These are phyloP conservation scores for Yamadazyma trypodendri DNA, from an alignment of 1,139 yeast genomes.

Conservation along the genomic window DNA sequence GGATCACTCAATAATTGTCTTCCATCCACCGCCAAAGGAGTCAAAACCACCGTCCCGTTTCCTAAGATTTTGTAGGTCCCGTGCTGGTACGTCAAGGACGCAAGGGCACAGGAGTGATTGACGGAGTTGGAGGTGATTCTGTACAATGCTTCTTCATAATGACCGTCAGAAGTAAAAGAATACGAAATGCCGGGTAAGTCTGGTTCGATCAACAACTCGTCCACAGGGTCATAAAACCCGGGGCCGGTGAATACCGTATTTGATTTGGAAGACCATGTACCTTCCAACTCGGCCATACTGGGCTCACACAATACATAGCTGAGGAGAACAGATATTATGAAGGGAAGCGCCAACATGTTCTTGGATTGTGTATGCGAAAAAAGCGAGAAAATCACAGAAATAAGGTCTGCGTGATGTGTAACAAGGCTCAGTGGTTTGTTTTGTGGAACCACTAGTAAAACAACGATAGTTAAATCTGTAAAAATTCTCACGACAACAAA, in stretches of 20 bases:
- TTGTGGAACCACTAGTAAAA: too few relatives aligned
- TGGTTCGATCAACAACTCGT: conserved; percentile 90
- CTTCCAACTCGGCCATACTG: conserved; percentile 49
- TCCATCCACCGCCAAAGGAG: conserved; percentile 86
- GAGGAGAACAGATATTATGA: conserved; percentile 2
- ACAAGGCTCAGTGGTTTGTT: too few relatives aligned
- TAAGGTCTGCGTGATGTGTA: too few relatives aligned
- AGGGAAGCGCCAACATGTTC: not conserved
- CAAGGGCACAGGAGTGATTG: conserved; percentile 80
- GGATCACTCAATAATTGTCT: conserved; percentile 89
- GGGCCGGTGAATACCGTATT: conserved; percentile 96
- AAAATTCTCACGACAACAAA: too few relatives aligned
- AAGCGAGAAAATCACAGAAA: too few relatives aligned
- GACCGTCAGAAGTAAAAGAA: conserved; percentile 90
- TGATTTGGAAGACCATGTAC: conserved; percentile 96
- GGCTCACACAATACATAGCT: conserved; percentile 20
- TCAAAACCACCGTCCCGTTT: conserved; percentile 68
- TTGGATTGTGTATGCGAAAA: not conserved
- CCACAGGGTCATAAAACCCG: conserved; percentile 93
- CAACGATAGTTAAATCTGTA: too few relatives aligned
- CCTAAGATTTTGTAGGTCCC: conserved; percentile 66
- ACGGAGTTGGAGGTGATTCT: conserved; percentile 69
- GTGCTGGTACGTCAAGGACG: conserved; percentile 82
- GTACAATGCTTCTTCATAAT: conserved; percentile 85
- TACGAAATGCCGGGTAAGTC: conserved; percentile 91